Evolutionary conservation across 768 basidiomycete species (phyloP), one percentile per base, ranked within the genome.

Genomic region (Lactarius evosmus): DNA sequence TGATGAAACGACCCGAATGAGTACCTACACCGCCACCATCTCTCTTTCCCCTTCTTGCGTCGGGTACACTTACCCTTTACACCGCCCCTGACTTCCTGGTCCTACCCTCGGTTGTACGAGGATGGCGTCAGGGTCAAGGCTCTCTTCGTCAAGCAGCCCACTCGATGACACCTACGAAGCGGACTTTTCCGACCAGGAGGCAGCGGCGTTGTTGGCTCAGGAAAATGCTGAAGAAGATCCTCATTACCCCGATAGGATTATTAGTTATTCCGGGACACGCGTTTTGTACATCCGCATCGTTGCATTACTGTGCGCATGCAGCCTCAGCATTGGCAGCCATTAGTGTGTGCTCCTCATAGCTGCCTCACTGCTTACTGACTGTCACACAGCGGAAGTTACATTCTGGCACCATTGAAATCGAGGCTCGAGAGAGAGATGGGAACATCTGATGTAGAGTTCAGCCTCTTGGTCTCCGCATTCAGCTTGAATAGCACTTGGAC

Each of bases 351-450:
- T 56, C 30, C 40, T 7, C 36, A 1, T 41, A 5, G 4, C 14
- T 19, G 7, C 67, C 17, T 68, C 55, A 40, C 19, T 9, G 33
- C 61, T 19, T 22, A 40, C 53, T 38, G 33, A 56, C 54, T 22
- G 50, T 16, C 40, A 7, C 40, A 7, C 36, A 92, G 89, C 71
- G 87, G 85, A 17, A 81, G 82, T 2, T 87, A 93, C 69, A 83
- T 89, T 7, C 81, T 95, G 3, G 89, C 88, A 0, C 92, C 91
- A 11, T 76, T 93, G 62, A 93, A 93, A 75, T 87, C 84, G 49
- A 78, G 84, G 22, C 75, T 90, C 7, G 77, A 82, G 5, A 79
- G 84, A 49, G 89, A 93, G 69, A 78, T 91, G 54, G 86, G 87
- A 52, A 88, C 88, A 1, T 83, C 87, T 27, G 88, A 92, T 71